phyloP scores from a whole-genome alignment of 305 asterid species.

The Withania somnifera region DNA sequence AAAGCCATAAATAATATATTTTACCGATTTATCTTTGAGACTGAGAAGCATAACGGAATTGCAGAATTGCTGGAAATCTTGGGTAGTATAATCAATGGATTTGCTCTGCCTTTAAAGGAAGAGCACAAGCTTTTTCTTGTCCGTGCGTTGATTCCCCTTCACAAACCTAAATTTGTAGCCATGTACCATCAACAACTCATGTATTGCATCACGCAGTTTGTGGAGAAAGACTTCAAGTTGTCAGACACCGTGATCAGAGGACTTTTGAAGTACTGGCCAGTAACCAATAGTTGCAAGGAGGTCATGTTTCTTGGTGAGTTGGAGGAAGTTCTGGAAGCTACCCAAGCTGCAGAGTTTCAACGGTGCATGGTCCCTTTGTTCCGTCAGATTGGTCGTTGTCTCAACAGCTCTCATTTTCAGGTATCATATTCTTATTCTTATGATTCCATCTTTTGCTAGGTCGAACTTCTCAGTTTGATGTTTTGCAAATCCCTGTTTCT shows the following conservation, averaged over 20 bases:
- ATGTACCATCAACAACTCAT: constrained; percentile 69
- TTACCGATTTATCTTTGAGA: constrained; percentile 67
- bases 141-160: constrained; percentile 73
- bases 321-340: constrained; percentile 78
- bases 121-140: constrained; percentile 85
- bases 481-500: not conserved
- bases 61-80: constrained; percentile 83
- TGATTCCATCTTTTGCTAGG: not conserved
- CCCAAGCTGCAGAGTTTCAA: constrained; percentile 61
- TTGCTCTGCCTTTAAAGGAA: constrained; percentile 92
- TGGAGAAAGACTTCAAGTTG: constrained; percentile 74
- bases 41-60: constrained; percentile 68
- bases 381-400: constrained; percentile 62
- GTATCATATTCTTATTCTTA: constrained; percentile 16
- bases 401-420: constrained; percentile 78
- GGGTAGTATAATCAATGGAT: constrained; percentile 88
- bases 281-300: constrained; percentile 67
- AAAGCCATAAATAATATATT: constrained; percentile 72
- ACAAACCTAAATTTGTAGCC: constrained; percentile 55
- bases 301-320: constrained; percentile 76
- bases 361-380: constrained; percentile 74
- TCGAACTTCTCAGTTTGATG: not conserved
- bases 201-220: constrained; percentile 67
- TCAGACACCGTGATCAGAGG: constrained; percentile 73
- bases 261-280: constrained; percentile 79